These are phyloP conservation scores for Rhazya stricta DNA, from an alignment of 257 asterid species.

Conservation along the genomic window DNA sequence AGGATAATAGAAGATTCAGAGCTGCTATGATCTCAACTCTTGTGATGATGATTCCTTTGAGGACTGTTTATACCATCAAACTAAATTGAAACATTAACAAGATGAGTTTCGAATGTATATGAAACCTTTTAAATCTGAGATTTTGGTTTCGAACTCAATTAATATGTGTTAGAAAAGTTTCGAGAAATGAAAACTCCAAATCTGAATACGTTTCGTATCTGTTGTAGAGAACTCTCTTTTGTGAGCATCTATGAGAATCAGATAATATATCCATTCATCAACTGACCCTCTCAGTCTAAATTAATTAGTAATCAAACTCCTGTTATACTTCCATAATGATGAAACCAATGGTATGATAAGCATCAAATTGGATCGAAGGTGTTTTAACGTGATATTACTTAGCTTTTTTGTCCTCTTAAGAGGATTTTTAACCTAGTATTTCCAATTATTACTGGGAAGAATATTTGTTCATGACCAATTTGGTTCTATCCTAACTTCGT, in stretches of 20 bases:
- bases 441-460: neutral
- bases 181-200: too few species aligned
- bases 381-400: too few species aligned
- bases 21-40: too few species aligned
- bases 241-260: neutral
- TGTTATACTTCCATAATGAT: neutral
- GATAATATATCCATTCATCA: neutral
- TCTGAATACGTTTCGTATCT: too few species aligned
- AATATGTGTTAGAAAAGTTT: too few species aligned
- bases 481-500: neutral
- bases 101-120: neutral
- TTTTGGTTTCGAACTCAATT: too few species aligned
- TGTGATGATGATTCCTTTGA: too few species aligned
- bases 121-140: neutral
- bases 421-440: constrained; percentile 1
- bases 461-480: neutral
- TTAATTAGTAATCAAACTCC: neutral
- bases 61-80: too few species aligned
- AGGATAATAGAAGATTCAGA: too few species aligned
- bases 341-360: neutral
- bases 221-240: neutral
- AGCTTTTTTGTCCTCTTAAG: neutral
- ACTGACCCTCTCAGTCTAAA: neutral
- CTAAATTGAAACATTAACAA: too few species aligned
- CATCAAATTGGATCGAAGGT: neutral